Percentiles rank a stretch among this genome's conserved stretches.
These are phyloP conservation scores for Trifolium repens DNA, from an alignment of 306 rosid genomes.

Conservation along the genomic window DNA sequence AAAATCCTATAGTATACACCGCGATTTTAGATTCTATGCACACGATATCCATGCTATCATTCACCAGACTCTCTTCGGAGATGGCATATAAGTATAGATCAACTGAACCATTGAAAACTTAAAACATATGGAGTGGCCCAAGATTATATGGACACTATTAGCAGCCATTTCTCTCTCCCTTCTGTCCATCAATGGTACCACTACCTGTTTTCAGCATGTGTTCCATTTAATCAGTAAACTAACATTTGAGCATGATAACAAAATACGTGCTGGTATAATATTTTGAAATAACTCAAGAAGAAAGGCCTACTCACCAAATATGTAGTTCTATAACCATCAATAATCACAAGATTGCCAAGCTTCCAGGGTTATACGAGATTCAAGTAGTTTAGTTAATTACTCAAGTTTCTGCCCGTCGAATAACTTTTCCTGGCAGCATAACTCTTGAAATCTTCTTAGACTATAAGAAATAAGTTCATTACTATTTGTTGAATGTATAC, in stretches of 20 bases:
- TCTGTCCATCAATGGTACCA: constrained; percentile 16
- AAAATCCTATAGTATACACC: neutral
- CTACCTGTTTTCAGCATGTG: constrained; percentile 28
- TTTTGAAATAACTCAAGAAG: constrained; percentile 12
- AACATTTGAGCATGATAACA: constrained; percentile 11
- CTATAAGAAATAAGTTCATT: constrained; percentile 53
- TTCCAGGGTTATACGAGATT: constrained; percentile 18
- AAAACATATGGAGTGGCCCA: constrained; percentile 29
- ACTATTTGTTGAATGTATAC: constrained; percentile 6
- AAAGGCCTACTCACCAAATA: constrained; percentile 31
- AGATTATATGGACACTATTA: constrained; percentile 45
- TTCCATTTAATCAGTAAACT: constrained; percentile 11
- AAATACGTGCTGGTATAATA: neutral
- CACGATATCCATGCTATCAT: constrained; percentile 29
- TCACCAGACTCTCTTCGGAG: constrained; percentile 48
- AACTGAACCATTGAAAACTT: constrained; percentile 40
- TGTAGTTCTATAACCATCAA: constrained; percentile 17
- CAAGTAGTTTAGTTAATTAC: constrained; percentile 30
- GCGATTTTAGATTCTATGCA: neutral
- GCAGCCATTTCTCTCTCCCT: constrained; percentile 12
- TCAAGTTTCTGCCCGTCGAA: constrained; percentile 11
- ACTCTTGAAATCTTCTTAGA: constrained; percentile 65
- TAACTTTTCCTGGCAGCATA: constrained; percentile 47
- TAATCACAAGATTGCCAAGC: constrained; percentile 16
- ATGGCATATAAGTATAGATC: constrained; percentile 37